Base-by-base conservation (phyloP, 1,284 basidiomycete genomes). In the Sporisorium reilianum region DNA sequence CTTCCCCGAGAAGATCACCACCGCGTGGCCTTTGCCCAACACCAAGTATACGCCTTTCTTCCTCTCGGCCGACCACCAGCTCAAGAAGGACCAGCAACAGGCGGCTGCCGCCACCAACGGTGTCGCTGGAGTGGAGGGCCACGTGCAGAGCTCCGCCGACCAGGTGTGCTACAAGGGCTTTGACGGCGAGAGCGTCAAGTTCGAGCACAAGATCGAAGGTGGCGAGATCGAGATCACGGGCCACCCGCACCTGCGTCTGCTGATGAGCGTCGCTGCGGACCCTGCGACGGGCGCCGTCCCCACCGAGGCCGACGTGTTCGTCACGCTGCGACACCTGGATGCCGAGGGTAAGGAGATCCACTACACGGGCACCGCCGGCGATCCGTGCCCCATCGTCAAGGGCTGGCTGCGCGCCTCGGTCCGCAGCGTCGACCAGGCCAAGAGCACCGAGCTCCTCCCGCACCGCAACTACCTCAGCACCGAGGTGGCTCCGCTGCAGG, bases 341-440 rank as follows among this genome's bases (percentile, higher is more conserved):
- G 50, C 79, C 0, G 51, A 72, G 3, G 84, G 83, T 54, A 76
- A 84, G 51, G 81, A 85, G 65, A 70, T 85, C 42, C 77, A 80
- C 55, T 85, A 85, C 63, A 85, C 82, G 0, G 81, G 81, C 46
- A 57, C 84, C 2, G 82, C 81, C 9, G 84, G 84, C 6, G 84
- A 85, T 51, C 79, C 79, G 0, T 81, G 80, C 18, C 82, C 82
- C 1, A 64, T 84, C 10, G 68, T 64, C 53, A 85, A 85, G 60
- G 84, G 84, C 41, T 84, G 80, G 81, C 78, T 85, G 7, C 80
- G 84, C 10, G 77, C 70, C 5, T 85, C 84, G 0, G 58, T 84
- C 1, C 81, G 84, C 18, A 72, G 67, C 4, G 70, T 84, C 51
- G 75, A 82, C 64, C 45, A 59, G 14, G 25, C 25, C 25, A 58